Percentiles rank a stretch among this genome's conserved stretches.
Evolutionary conservation across 2,329 filamentous ascomycete species (phyloP).

Genomic region (Graphilbum sp.): DNA sequence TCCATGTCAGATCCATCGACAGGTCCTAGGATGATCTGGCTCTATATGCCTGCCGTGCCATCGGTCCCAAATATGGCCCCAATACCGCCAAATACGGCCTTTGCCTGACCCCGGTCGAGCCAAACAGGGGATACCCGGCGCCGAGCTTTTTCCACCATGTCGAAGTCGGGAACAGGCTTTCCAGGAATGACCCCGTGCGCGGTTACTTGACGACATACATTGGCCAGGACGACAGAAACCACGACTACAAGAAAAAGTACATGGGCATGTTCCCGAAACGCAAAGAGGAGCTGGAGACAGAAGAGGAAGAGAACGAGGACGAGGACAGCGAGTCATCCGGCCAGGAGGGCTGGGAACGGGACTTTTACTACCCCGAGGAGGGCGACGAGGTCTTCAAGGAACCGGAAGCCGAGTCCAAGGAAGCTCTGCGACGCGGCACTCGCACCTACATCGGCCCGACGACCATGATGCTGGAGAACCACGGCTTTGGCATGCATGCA

Average conservation of each 20-base stretch:
- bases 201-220: neutral
- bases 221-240: neutral
- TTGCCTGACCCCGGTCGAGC: neutral
- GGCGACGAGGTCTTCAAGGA: too few relatives aligned
- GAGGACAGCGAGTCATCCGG: too few relatives aligned
- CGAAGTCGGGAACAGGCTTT: neutral
- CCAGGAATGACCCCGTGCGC: neutral
- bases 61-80: neutral
- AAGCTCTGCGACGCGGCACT: neutral
- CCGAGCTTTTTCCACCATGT: neutral
- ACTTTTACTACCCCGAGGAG: too few relatives aligned
- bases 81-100: neutral
- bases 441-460: neutral
- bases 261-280: too few relatives aligned
- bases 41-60: neutral
- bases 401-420: neutral
- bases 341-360: too few relatives aligned
- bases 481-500: neutral
- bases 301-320: too few relatives aligned
- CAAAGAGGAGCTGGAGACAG: too few relatives aligned
- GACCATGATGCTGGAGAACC: neutral
- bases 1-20: neutral
- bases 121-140: neutral
- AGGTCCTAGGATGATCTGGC: neutral
- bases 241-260: too few relatives aligned